Evolutionary conservation across 139 green algal species (phyloP).

Genomic region (Volvox reticuliferus): DNA sequence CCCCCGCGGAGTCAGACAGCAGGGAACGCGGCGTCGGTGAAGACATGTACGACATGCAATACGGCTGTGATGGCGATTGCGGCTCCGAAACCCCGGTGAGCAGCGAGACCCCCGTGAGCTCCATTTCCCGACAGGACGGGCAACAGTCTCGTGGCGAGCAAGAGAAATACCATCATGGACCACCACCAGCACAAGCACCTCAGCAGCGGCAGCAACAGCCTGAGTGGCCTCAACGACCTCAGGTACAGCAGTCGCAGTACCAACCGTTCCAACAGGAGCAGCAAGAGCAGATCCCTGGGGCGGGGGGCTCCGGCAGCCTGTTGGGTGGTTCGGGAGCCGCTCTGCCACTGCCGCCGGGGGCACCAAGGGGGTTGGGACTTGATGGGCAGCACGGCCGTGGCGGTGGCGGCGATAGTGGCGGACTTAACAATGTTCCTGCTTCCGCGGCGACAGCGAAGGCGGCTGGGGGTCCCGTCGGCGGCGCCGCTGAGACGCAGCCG

Average conservation of each 20-base stretch:
- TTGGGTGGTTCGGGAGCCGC: no score
- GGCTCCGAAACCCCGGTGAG: constrained; percentile 8
- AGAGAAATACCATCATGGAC: neutral
- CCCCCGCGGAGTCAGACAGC: neutral
- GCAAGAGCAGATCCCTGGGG: neutral
- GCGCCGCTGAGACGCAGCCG: neutral
- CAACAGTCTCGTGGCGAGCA: neutral
- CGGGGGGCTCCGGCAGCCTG: no score
- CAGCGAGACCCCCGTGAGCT: constrained; percentile 24
- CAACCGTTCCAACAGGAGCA: neutral
- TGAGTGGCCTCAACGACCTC: neutral
- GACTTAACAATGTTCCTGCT: neutral
- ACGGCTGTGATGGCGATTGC: neutral
- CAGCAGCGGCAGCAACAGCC: neutral
- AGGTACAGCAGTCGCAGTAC: neutral
- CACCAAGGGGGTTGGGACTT: neutral
- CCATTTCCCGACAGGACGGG: neutral
- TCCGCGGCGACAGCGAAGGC: neutral
- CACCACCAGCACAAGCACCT: neutral
- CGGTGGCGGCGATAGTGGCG: neutral
- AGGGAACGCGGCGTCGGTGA: neutral
- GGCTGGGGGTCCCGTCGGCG: neutral
- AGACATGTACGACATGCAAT: neutral
- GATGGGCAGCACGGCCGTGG: neutral
- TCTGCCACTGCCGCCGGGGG: no score